phyloP scores from a whole-genome alignment of 1,284 basidiomycete species.

The Spongispora temasekensis region DNA sequence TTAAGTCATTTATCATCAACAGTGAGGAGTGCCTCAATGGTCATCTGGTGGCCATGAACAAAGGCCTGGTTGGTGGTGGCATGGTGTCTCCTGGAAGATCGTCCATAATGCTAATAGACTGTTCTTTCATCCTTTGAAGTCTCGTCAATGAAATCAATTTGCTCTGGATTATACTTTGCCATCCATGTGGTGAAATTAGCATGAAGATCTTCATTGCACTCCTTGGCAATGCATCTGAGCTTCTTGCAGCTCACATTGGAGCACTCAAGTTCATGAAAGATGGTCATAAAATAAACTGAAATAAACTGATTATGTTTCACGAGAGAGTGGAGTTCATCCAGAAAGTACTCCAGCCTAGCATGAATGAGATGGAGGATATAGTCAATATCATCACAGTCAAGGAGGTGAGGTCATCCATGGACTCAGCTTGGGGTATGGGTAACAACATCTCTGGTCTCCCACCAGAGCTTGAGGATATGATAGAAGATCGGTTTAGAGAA shows the following conservation, averaged over 20 bases:
- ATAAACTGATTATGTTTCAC: conserved; percentile 3
- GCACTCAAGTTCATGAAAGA: conserved; percentile 30
- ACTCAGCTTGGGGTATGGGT: no score
- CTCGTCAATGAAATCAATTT: background rate
- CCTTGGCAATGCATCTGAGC: background rate
- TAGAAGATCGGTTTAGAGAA: no score
- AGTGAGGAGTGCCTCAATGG: background rate
- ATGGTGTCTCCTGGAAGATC: background rate
- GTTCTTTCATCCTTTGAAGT: background rate
- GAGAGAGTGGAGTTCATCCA: background rate
- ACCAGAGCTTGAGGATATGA: no score
- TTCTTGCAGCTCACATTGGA: background rate
- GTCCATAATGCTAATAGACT: background rate
- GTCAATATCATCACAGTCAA: background rate
- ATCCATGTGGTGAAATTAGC: background rate
- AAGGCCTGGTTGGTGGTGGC: background rate
- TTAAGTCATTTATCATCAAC: background rate
- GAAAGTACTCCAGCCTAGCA: background rate
- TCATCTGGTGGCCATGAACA: background rate
- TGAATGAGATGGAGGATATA: background rate
- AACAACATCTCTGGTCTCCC: no score
- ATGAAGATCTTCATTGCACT: background rate
- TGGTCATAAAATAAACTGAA: conserved; percentile 27
- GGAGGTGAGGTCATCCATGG: no score
- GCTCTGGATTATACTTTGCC: background rate